Base-by-base conservation (phyloP, 2,329 filamentous ascomycete species). In the Neofusicoccum umdonicola region DNA sequence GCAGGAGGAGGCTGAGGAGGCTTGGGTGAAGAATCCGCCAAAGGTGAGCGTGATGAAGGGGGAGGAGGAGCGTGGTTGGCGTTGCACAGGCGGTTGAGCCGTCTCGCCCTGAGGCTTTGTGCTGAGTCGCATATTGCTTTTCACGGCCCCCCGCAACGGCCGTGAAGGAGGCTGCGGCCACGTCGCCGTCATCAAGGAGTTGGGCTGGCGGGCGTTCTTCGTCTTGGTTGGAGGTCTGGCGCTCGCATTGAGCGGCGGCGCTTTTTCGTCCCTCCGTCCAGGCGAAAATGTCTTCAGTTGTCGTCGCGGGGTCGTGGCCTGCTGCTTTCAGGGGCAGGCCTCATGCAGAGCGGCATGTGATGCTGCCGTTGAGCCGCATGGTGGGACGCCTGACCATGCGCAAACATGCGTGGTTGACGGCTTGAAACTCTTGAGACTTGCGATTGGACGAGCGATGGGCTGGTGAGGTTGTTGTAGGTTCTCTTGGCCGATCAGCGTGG, bases 21-120 rank as follows among this genome's bases (percentile, higher is more conserved):
- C 75, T 45, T 70, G 72, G 0, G 77, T 79, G 8, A 80, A 80
- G 68, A 73, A 79, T 52, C 77, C 78, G 11, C 78, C 78, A n/a
- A 80, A 80, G 73, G 78, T 77, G 64, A 44, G 63, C 64, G 31
- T 48, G 58, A 15, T 6, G 42, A 22, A 3, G 22, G 22, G 22
- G 22, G 22, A 22, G 3, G 22, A 8, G 17, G 12, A 31, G 57
- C 37, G 52, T 44, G 52, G 56, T 60, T 65, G 51, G 50, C 22
- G 42, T 47, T n/a, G 50, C 51, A 63, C 48, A 17, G 6, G 17
- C 19, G 12, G 19, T 31, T 34, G 6, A 1, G 11, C 27, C 34
- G 12, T 27, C n/a, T 17, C 45, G 27, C 17, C 42, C 35, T 42
- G 44, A 19, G 39, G 22, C 12, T 3, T 22, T 22, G 22, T 22